Conservation (phyloP, 177 flowering plant genomes). For the Vitis hybrid region DNA sequence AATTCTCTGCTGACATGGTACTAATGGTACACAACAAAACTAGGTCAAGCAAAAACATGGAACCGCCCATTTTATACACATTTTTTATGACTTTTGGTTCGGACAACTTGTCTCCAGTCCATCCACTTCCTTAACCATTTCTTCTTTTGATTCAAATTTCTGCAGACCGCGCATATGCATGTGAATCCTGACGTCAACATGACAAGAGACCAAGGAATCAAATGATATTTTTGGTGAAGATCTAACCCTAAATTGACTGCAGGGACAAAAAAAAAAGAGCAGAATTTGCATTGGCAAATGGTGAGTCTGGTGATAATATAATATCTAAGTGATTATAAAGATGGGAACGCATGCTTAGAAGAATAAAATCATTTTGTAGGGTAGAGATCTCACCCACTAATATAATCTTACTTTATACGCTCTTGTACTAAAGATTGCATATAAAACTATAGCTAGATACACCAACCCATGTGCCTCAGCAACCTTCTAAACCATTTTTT, state of each 20-base stretch:
- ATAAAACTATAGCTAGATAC: conserved; percentile 16
- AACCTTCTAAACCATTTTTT: conserved; percentile 7
- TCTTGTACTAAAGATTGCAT: conserved; percentile 8
- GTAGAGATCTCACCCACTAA: conserved; percentile 21
- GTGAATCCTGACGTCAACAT: conserved; percentile 3
- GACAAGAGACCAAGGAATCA: background rate
- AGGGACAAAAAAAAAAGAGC: background rate
- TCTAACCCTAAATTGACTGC: background rate
- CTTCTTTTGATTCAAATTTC: no score
- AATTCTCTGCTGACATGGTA: no score
- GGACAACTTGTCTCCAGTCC: no score
- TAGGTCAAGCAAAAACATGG: no score
- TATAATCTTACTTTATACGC: conserved; percentile 8
- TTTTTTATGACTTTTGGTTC: no score
- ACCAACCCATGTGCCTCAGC: conserved; percentile 47
- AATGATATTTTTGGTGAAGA: background rate
- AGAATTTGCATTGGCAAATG: conserved; percentile 4
- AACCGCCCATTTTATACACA: no score
- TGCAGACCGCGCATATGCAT: no score
- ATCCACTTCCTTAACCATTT: no score
- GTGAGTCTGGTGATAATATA: conserved; percentile 14
- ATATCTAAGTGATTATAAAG: conserved; percentile 2
- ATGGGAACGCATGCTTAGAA: conserved; percentile 25
- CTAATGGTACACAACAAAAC: no score
- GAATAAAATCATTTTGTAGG: conserved; percentile 38